Evolutionary conservation across 2,329 filamentous ascomycete genomes (phyloP), one percentile per base, ranked within the genome.

Genomic region (Aureobasidium sp.): DNA sequence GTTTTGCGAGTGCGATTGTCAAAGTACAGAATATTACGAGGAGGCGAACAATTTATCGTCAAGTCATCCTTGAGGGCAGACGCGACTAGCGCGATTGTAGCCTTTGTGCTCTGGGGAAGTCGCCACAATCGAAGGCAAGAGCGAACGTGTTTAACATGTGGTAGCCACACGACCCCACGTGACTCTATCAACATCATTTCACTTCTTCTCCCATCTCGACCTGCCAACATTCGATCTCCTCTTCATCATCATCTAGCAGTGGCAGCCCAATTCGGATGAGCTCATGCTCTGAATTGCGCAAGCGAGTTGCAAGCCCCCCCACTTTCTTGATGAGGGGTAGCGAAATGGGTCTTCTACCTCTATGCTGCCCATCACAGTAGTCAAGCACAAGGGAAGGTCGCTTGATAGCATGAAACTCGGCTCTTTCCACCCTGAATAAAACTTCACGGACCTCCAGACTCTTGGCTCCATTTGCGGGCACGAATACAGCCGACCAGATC

Each of bases 1-100:
- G 27, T 34, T 27, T 29, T 45, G 37, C 17, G 41, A 25, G 25
- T 11, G 53, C 41, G n/a, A 45, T 44, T 57, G 41, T 41, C 41
- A 22, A 45, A 45, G 27, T 36, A 25, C 14, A 20, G 8, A n/a
- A 34, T 34, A 17, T 44, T 20, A 8, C n/a, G 9, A 55, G 53
- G 36, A 57, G 53, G 53, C 53, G 41, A 57, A 57, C n/a, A 39
- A 36, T 36, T 57, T 57, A 45, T 44, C 39, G 15, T 57, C 25
- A 57, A 44, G 53, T 44, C 41, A 36, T 57, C 29, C 17, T 22
- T 22, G 25, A 25, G 22, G 39, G 39, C 39, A n/a, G 53, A 45
- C 53, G 39, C 53, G 41, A 45, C 25, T 44, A 44, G 41, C 53
- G 53, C 53, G 53, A 45, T 34, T 27, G 39, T 44, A 39, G 39